phyloP scores from a whole-genome alignment of 129 eudicot species.

The Helichrysum umbraculigerum region DNA sequence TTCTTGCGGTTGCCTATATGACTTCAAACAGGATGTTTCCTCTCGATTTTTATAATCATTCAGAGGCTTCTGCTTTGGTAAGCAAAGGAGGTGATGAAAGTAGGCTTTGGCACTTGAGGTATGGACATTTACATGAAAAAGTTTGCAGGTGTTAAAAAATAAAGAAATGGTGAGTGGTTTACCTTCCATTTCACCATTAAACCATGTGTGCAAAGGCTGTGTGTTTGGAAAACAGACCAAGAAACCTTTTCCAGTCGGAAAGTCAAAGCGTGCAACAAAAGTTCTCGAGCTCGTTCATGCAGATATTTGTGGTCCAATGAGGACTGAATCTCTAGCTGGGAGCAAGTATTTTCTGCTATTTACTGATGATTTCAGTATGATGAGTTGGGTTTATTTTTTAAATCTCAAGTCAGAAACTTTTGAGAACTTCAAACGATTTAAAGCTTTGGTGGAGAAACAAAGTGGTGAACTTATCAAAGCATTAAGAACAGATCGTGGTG shows the following conservation, averaged over 20 bases:
- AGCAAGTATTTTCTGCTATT: not conserved
- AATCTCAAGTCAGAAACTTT: not conserved
- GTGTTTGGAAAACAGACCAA: not conserved
- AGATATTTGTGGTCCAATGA: not conserved
- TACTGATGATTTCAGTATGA: not conserved
- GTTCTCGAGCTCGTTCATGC: not conserved
- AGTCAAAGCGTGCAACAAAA: not conserved
- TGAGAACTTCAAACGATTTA: not conserved
- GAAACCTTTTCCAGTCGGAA: not conserved
- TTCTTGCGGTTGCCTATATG: not conserved
- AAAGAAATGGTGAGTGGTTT: no score
- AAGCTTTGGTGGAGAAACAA: not conserved
- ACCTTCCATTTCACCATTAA: no score
- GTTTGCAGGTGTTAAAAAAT: no score
- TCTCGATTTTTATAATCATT: no score
- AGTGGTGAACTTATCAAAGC: not conserved
- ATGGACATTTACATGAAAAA: no score
- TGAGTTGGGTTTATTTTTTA: not conserved
- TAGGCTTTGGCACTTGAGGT: no score
- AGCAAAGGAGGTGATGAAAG: no score
- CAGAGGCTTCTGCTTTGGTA: no score
- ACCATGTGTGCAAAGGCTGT: not conserved
- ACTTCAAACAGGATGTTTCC: not conserved
- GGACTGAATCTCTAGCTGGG: not conserved
- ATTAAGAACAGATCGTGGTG: not conserved